phyloP scores from a whole-genome alignment of 2,329 filamentous ascomycete species.

The Colletotrichum sp. region DNA sequence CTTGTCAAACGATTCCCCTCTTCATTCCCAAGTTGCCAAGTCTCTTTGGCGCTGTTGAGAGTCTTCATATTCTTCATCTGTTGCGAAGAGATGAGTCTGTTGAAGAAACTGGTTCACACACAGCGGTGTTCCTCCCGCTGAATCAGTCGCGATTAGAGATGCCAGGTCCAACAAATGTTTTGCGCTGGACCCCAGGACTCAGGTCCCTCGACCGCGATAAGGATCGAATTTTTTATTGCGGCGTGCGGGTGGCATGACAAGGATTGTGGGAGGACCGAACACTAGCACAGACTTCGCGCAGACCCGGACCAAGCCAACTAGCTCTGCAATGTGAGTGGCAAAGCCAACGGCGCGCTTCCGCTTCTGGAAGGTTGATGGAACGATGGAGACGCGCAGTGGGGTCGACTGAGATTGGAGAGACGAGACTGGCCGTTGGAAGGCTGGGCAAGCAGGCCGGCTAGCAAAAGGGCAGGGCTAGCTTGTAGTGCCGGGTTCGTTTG shows the following conservation, averaged over 20 bases:
- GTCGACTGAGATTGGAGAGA: slow-evolving; percentile 10
- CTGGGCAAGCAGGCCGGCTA: not conserved
- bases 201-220: slow-evolving; percentile 3
- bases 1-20: not conserved
- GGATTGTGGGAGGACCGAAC: not conserved
- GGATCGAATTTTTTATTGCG: not conserved
- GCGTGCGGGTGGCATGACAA: slow-evolving; percentile 1
- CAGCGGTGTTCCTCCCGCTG: not conserved
- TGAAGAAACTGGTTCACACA: not conserved
- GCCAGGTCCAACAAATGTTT: not conserved
- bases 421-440: slow-evolving; percentile 1
- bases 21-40: not conserved
- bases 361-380: slow-evolving; percentile 32
- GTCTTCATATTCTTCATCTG: not conserved
- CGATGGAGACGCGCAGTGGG: slow-evolving; percentile 10
- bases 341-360: slow-evolving; percentile 25
- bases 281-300: not conserved
- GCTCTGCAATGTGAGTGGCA: slow-evolving; percentile 14
- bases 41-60: not conserved
- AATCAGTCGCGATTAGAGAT: not conserved
- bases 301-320: slow-evolving; percentile 8
- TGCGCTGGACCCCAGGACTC: not conserved
- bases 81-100: not conserved
- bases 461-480: not conserved
- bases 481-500: not conserved